Evolutionary conservation across 805 yeast species (phyloP), one percentile per base, ranked within the genome.

Genomic region (Kluyveromyces starmeri): DNA sequence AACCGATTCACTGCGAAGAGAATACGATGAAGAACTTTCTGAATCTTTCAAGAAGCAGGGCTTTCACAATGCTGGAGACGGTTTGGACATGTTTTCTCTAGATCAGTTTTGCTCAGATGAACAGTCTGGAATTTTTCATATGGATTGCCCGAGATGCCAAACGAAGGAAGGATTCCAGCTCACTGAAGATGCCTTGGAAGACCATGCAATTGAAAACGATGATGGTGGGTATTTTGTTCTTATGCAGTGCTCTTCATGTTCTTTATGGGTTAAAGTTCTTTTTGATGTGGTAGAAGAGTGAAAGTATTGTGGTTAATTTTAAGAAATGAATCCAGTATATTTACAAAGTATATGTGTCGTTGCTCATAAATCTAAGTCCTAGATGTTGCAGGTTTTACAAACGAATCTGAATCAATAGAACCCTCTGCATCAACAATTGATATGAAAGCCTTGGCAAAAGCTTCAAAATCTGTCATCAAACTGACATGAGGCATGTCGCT

Each of bases 241-340:
- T 15, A 74, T 83, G 0, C 95, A 88, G 48, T 89, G 97, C 53
- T 52, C 61, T 9, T 76, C 82, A 20, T 89, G 97, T 55, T 83
- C 94, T 53, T 53, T 86, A 20, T 89, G 96, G 95, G 58, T 89
- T 17, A 74, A 75, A 33, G 86, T 89, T 2, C 68, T 66, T 48
- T 73, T 65, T 44, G 86, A 75, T 43, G 37, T 52, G 8, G 62
- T 53, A 2, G 60, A 57, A 15, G 56, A 53, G 12, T 30, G 42
- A 20, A n/a, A n/a, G n/a, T n/a, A n/a, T n/a, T n/a, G n/a, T n/a
- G n/a, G n/a, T n/a, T n/a, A n/a, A n/a, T n/a, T n/a, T n/a, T n/a
- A n/a, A n/a, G n/a, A n/a, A n/a, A n/a, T n/a, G n/a, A n/a, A n/a
- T n/a, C n/a, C n/a, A n/a, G n/a, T n/a, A n/a, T n/a, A n/a, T n/a